These are phyloP conservation scores for Fraxinus anomala DNA, from an alignment of 257 asterid species.

Conservation along the genomic window DNA sequence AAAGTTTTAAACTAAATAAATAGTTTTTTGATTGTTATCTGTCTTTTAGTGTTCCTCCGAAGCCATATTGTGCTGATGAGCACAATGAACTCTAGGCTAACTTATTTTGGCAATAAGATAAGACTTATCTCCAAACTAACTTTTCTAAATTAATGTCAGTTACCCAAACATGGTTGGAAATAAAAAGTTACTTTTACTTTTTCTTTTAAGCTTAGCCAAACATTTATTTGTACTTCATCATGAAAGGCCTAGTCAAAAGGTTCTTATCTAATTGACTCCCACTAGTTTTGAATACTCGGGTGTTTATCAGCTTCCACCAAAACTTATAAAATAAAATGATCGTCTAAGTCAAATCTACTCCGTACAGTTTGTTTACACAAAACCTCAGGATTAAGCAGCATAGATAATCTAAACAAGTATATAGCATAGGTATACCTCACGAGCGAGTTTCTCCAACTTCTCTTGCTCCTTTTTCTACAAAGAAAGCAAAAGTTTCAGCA, in stretches of 20 bases:
- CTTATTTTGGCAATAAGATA: background rate
- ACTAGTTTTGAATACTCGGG: conserved; percentile 6
- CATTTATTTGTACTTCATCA: background rate
- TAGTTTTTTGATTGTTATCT: background rate
- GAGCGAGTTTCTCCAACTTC: conserved; percentile 87
- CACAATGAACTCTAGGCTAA: background rate
- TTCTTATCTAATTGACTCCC: background rate
- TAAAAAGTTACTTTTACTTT: background rate
- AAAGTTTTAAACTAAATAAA: background rate
- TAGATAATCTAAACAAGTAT: background rate
- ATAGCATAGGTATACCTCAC: conserved; percentile 54
- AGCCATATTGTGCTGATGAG: background rate
- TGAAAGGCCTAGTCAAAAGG: background rate
- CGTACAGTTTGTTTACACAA: background rate
- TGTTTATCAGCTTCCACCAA: background rate
- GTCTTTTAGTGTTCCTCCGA: background rate
- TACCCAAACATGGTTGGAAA: background rate
- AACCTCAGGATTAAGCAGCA: background rate
- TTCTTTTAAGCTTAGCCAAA: background rate
- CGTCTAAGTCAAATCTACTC: background rate
- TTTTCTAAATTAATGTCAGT: background rate
- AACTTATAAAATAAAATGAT: background rate
- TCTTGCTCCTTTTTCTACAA: conserved; percentile 83
- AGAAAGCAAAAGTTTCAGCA: conserved; percentile 19
- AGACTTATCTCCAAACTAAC: background rate